phyloP scores from a whole-genome alignment of 208 protist genomes.

The Angomonas deanei region DNA sequence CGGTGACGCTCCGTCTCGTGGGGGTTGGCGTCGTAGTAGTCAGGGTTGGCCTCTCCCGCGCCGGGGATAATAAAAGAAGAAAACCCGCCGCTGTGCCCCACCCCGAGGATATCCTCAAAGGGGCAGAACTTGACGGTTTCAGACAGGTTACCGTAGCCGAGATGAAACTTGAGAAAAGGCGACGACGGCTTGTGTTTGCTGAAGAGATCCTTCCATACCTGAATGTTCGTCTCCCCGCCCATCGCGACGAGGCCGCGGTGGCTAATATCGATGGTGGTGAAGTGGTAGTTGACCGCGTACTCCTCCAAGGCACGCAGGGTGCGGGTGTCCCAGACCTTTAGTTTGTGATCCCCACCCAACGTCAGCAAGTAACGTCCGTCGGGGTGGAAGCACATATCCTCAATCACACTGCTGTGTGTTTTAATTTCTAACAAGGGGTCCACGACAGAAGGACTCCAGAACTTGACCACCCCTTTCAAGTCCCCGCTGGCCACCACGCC shows the following conservation, averaged over 20 bases:
- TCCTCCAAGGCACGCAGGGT: constrained; percentile 90
- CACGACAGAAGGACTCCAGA: constrained; percentile 95
- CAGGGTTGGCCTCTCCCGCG: constrained; percentile 86
- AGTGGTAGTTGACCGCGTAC: constrained; percentile 79
- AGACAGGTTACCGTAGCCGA: constrained; percentile 86
- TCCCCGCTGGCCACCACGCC: constrained; percentile 92
- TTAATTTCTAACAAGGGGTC: constrained; percentile 95
- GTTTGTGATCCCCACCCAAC: constrained; percentile 90
- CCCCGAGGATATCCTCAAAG: constrained; percentile 88
- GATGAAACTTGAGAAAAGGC: constrained; percentile 81
- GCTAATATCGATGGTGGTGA: constrained; percentile 81
- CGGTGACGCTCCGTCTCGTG: constrained; percentile 89
- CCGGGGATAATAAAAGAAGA: constrained; percentile 85
- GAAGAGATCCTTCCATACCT: constrained; percentile 86
- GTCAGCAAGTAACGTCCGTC: constrained; percentile 95
- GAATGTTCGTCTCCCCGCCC: constrained; percentile 70
- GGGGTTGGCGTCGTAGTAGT: constrained; percentile 92
- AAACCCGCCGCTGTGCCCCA: constrained; percentile 88
- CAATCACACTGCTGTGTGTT: constrained; percentile 87
- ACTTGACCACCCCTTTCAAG: constrained; percentile 90
- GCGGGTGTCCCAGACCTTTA: constrained; percentile 98
- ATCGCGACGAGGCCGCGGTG: constrained; percentile 81
- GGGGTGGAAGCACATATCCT: constrained; percentile 79
- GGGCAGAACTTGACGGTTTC: constrained; percentile 77
- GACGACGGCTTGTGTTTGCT: constrained; percentile 56